Evolutionary conservation across 140 eudicot genomes (phyloP), one percentile per base, ranked within the genome.

Genomic region (Bidens hawaiensis): DNA sequence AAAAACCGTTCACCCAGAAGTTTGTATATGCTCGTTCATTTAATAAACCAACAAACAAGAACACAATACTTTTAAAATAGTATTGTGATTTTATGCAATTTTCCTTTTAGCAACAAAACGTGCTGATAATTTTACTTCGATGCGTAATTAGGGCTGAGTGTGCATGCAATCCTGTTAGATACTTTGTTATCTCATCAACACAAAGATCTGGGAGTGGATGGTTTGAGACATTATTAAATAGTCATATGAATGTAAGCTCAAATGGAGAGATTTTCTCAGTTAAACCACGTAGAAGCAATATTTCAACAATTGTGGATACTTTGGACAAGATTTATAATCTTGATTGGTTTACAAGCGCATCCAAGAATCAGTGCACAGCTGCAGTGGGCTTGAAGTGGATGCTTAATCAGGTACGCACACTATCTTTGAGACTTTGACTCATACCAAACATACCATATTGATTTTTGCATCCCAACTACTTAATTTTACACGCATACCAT

Each of bases 181-280:
- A 24, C 67, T 81, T 81, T 66, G 87, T 78, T 70, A 81, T 78
- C 43, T 47, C 78, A 57, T 81, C 87, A 25, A 81, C 83, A 28
- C 87, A 81, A 56, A 74, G 87, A 75, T 81, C 87, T 3, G 87
- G 87, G 52, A 81, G 87, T 74, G 87, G 87, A 56, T 81, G 87
- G 87, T 81, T 81, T 62, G 87, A 81, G 75, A 81, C 87, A 22
- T 74, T 81, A 67, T 65, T 81, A 65, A 81, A 81, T 74, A 81
- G 76, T 75, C 87, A 81, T 66, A 70, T 36, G 27, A 81, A 81
- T 52, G 76, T 78, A 22, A 81, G 79, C 50, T 81, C 87, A 49
- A 81, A 78, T 38, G 87, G 87, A 31, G 87, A 81, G 78, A 77
- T 78, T 17, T 81, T 81, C 71, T 77, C 83, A 4, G 83, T 78